Evolutionary conservation across 2,329 filamentous ascomycete genomes (phyloP), one percentile per base, ranked within the genome.

Genomic region (Lachnum nothofagi): DNA sequence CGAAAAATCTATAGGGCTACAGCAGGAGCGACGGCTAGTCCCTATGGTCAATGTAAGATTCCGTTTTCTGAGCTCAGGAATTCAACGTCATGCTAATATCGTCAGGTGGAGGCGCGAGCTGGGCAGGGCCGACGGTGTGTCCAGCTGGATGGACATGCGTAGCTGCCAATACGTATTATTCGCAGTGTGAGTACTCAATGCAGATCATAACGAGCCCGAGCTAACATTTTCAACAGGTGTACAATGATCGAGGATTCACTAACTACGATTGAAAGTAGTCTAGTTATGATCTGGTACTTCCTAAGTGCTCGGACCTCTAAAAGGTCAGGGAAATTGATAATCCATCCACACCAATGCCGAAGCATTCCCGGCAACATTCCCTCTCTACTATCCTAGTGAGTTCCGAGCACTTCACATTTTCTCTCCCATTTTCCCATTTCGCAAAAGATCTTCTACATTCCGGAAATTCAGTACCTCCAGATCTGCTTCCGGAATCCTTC

Each of bases 131-230:
- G 14, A 56, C 47, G 10, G 29, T 44, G 20, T 58, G 56, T 31
- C 49, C 50, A 9, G 31, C 54, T 34, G 52, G 53, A 5, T 53
- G 44, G 37, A 56, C 42, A 7, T 58, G 56, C 35, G 52, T 41
- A 7, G 48, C 20, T 42, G 49, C 48, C 23, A 58, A 53, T 19
- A 22, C 34, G 2, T 58, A 23, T 24, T 58, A 56, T 16, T 58
- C 56, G 14, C 54, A 55, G 38, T 55, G 53, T 53, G 42, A 20
- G 19, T 8, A 16, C 42, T 19, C 6, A 22, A 16, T 5, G 9
- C 3, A 14, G 3, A 24, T 10, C 24, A 6, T 10, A 29, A 7
- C 6, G 12, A 29, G 25, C 7, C 25, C 6, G 12, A 16, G 31
- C 31, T 34, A 14, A 34, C 31, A 16, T 34, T 29, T 16, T 9